Percentiles rank a stretch among this genome's conserved stretches.
phyloP scores from a whole-genome alignment of 495 filamentous ascomycete species.

The Ascodesmis nigricans region DNA sequence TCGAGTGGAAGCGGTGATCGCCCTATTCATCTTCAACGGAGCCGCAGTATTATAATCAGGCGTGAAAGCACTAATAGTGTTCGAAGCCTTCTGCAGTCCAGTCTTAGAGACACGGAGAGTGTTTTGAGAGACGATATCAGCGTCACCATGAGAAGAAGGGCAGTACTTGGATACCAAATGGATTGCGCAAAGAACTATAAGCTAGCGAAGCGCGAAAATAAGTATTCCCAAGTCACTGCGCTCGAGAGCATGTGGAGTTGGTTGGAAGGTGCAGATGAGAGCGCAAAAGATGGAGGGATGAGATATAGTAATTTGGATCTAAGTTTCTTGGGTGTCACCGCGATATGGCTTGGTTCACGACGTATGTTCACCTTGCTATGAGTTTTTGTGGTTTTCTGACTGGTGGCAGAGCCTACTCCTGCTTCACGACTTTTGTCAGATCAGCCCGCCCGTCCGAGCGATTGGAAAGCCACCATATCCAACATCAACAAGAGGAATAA shows the following conservation, averaged over 20 bases:
- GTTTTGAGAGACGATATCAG: conserved; percentile 17
- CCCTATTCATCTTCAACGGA: neutral
- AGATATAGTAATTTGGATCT: conserved; percentile 50
- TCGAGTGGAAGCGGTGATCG: neutral
- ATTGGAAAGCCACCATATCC: conserved; percentile 30
- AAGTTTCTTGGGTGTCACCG: conserved; percentile 61
- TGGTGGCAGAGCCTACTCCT: too few species aligned
- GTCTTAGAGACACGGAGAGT: neutral
- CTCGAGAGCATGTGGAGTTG: conserved; percentile 8
- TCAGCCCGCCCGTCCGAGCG: too few species aligned
- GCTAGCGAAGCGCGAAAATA: conserved; percentile 1
- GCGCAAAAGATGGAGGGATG: conserved; percentile 51
- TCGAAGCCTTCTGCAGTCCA: neutral
- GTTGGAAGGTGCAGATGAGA: conserved; percentile 37
- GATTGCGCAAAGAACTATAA: conserved; percentile 2
- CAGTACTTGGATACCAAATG: conserved; percentile 4
- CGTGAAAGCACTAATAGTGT: neutral
- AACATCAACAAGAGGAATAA: conserved; percentile 29
- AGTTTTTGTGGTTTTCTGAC: too few species aligned
- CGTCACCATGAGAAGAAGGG: conserved; percentile 2
- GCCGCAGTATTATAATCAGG: neutral
- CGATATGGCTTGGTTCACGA: conserved; percentile 63
- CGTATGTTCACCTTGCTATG: too few species aligned
- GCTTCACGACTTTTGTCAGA: too few species aligned
- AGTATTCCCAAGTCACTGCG: neutral